A percentile compares a stretch with the other conserved stretches of the same genome.
phyloP scores from a whole-genome alignment of 1,284 basidiomycete species.

The Malassezia slooffiae region DNA sequence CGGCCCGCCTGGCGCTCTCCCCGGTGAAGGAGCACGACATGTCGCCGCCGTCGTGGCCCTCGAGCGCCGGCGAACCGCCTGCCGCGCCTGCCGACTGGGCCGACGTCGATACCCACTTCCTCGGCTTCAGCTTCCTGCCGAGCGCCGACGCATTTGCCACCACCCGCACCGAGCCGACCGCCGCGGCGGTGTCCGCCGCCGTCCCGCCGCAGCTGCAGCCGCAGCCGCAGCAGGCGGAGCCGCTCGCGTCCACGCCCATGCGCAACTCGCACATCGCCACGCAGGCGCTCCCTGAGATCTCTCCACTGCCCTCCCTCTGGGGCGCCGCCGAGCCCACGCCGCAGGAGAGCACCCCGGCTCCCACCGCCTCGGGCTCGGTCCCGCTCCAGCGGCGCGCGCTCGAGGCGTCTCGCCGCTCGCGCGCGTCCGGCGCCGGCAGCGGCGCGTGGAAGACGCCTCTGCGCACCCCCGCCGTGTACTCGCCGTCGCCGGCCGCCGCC shows the following conservation, averaged over 20 bases:
- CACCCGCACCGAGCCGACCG: neutral
- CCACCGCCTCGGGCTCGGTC: too few relatives aligned
- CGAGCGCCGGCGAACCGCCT: neutral
- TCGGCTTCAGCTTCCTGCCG: constrained; percentile 35
- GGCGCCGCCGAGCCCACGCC: too few relatives aligned
- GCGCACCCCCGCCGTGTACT: neutral
- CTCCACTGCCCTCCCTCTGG: neutral
- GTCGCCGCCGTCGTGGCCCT: constrained; percentile 5
- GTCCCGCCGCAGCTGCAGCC: neutral
- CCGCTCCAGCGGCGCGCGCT: constrained; percentile 17
- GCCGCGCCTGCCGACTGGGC: constrained; percentile 14
- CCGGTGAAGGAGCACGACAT: too few relatives aligned
- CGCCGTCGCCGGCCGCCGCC: neutral
- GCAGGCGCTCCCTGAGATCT: neutral
- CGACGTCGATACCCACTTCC: constrained; percentile 28
- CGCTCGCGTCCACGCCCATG: constrained; percentile 28
- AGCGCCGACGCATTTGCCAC: constrained; percentile 16
- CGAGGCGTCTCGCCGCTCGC: constrained; percentile 9
- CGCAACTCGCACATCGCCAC: constrained; percentile 11
- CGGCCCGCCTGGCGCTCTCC: too few relatives aligned
- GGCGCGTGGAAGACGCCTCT: neutral
- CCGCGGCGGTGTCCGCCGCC: neutral
- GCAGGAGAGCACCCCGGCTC: neutral
- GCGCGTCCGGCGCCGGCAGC: constrained; percentile 1
- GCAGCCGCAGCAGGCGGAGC: constrained; percentile 9